Conservation (phyloP, 441 rosid species). For the Cnidoscolus chayamansa region DNA sequence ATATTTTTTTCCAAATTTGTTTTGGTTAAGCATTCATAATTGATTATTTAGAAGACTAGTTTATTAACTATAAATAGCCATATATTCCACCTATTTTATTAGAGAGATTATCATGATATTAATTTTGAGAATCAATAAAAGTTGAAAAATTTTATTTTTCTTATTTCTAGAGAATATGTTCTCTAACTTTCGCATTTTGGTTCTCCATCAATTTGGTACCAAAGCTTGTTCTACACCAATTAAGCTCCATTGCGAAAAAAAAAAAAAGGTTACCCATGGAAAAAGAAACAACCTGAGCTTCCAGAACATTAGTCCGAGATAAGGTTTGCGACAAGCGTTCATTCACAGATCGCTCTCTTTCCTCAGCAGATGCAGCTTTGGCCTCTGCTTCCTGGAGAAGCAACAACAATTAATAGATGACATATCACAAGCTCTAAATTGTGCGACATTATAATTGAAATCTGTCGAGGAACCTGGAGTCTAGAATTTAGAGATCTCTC, state of each 20-base stretch:
- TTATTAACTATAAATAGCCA: too few relatives aligned
- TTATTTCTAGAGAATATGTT: too few relatives aligned
- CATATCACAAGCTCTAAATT: slow-evolving; percentile 14
- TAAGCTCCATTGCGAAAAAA: slow-evolving; percentile 17
- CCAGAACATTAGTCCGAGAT: slow-evolving; percentile 93
- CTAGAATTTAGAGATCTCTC: slow-evolving; percentile 86
- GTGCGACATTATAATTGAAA: not conserved
- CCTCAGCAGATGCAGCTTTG: slow-evolving; percentile 91
- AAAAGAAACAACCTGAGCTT: slow-evolving; percentile 73
- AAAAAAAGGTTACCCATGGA: slow-evolving; percentile 16
- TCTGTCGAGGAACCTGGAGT: slow-evolving; percentile 61
- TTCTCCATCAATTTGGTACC: too few relatives aligned
- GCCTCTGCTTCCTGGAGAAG: slow-evolving; percentile 84
- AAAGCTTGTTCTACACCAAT: not conserved
- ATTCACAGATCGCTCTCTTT: slow-evolving; percentile 79
- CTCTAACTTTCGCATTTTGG: too few relatives aligned
- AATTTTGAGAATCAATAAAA: too few relatives aligned
- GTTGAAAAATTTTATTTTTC: too few relatives aligned
- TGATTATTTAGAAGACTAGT: too few relatives aligned
- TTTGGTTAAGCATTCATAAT: too few relatives aligned
- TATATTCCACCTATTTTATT: too few relatives aligned
- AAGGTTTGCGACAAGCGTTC: slow-evolving; percentile 93
- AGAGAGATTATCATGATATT: too few relatives aligned
- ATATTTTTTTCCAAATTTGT: too few relatives aligned
- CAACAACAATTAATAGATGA: slow-evolving; percentile 23